Evolutionary conservation across 139 green algal species (phyloP).

Genomic region (Deuterostichococcus epilithicus): DNA sequence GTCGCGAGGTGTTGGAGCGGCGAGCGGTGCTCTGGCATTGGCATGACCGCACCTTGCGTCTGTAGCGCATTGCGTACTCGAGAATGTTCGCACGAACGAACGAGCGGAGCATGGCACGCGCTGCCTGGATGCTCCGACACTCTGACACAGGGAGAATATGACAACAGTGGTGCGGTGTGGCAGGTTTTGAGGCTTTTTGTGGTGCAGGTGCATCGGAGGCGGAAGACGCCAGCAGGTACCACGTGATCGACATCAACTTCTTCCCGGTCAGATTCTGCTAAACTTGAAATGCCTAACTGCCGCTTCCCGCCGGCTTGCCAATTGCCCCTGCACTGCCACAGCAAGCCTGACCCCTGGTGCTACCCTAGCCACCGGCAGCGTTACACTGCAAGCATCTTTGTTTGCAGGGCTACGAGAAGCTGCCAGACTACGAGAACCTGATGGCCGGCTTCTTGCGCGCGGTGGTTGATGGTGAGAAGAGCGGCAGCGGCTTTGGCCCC

Average conservation of each 20-base stretch:
- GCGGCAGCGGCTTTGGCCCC: not conserved
- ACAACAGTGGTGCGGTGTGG: not conserved
- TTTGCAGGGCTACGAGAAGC: conserved; percentile 47
- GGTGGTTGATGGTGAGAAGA: not conserved
- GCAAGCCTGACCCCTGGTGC: no score
- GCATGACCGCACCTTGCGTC: no score
- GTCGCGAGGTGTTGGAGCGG: not conserved
- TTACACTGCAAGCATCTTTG: no score
- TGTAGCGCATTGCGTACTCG: not conserved
- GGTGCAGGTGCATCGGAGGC: conserved; percentile 4
- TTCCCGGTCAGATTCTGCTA: conserved; percentile 26
- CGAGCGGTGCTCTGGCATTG: no score
- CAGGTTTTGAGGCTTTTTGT: no score
- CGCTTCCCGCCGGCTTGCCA: no score
- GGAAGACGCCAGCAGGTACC: conserved; percentile 2
- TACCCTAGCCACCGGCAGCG: no score
- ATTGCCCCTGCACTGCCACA: not conserved
- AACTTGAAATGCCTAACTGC: not conserved
- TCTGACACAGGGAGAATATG: not conserved
- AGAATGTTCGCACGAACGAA: no score
- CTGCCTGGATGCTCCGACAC: no score
- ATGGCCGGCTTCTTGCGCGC: conserved; percentile 39
- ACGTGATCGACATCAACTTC: conserved; percentile 61
- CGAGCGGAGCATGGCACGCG: no score
- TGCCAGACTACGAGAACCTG: conserved; percentile 44